Evolutionary conservation across 148 eudicot species (phyloP), one percentile per base, ranked within the genome.

Genomic region (Camellia japonica): DNA sequence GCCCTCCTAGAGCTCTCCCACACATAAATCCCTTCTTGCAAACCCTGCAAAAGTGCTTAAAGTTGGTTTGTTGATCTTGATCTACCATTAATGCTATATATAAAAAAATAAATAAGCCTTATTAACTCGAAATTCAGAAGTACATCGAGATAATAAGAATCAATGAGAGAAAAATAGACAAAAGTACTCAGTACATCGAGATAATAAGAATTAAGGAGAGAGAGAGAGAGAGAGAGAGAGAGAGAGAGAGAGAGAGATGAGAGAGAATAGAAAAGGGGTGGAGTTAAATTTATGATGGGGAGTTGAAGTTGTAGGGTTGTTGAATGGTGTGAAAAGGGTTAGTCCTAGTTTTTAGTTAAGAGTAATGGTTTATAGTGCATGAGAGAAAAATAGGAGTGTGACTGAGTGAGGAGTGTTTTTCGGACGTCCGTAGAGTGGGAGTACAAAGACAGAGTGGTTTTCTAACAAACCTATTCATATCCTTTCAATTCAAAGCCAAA

Each of bases 1-100:
- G 97, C 20, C 99, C 99, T 65, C 99, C 99, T 16, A 95, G 86
- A 66, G 99, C 99, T 79, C 97, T 83, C 46, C 99, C 99, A 52
- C 99, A 95, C 85, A 92, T 79, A 67, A 95, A 95, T 3, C 99
- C 99, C 72, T 91, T 95, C 81, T 89, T 92, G 80, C 99, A 95
- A 12, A 93, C 86, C 58, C 90, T 88, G 81, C 99, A 95, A 88
- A 93, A 91, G 51, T 95, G 90, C 83, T 93, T 95, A 68, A 85
- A 95, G 68, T 82, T 89, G 52, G 90, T 72, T 67, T 89, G 86
- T 70, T 90, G 89, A 60, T 93, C 93, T 70, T 90, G 89, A 60
- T 93, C 93, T 6, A 76, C 87, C 63, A 82, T 74, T 49, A 92
- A 85, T 65, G 92, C 97, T 97, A 93, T 93, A 38, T 63, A 49